Conservation (phyloP, 2,329 filamentous ascomycete genomes). For the Dactylellina cionopaga region DNA sequence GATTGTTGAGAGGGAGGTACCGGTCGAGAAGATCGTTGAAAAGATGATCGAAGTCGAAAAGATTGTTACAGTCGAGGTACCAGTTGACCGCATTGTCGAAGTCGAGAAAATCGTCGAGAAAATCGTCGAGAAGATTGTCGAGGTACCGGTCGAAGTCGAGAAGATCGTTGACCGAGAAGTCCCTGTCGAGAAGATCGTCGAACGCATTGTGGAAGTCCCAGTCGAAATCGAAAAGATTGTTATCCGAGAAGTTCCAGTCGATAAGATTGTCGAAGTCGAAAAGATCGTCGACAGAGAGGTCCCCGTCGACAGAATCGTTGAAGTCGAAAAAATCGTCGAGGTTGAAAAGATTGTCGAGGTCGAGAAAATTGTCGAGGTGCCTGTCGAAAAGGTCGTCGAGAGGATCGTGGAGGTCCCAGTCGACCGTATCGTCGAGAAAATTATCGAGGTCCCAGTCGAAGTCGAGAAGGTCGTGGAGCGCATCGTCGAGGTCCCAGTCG, state of each 20-base stretch:
- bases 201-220: conserved; percentile 22
- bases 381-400: conserved; percentile 32
- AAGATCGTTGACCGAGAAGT: conserved; percentile 28
- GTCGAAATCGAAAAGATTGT: conserved; percentile 1
- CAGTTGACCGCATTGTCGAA: conserved; percentile 4
- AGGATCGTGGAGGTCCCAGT: conserved; percentile 16
- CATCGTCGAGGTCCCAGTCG: conserved; percentile 17
- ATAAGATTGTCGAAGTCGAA: conserved; percentile 44
- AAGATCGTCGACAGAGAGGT: conserved; percentile 41
- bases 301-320: conserved; percentile 32
- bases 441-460: conserved; percentile 18
- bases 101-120: conserved; percentile 14
- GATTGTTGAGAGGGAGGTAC: conserved; percentile 32
- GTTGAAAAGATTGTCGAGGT: conserved; percentile 24
- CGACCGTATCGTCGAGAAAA: conserved; percentile 12
- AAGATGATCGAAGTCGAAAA: conserved; percentile 20
- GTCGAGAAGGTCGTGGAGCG: conserved; percentile 27
- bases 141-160: conserved; percentile 8
- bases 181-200: conserved; percentile 14
- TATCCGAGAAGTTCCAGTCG: conserved; percentile 18
- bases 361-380: conserved; percentile 24
- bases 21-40: conserved; percentile 30
- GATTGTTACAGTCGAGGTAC: conserved; percentile 13
- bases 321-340: conserved; percentile 27
- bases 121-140: conserved; percentile 19